These are phyloP conservation scores for Glycyrrhiza uralensis DNA, from an alignment of 306 rosid species.

Conservation along the genomic window DNA sequence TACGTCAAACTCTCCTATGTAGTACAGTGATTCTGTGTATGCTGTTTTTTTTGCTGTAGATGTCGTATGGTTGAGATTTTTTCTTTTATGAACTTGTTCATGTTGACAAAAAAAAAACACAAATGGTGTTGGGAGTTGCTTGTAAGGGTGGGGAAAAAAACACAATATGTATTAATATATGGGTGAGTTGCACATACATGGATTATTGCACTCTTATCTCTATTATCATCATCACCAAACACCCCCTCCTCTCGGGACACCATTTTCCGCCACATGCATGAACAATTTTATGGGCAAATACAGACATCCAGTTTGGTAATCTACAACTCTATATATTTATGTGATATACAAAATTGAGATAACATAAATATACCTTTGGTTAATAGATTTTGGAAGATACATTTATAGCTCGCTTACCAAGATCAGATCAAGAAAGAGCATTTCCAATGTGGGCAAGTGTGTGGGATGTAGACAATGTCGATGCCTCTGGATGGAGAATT, in stretches of 20 bases:
- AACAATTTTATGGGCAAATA: slow-evolving; percentile 27
- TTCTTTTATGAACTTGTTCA: no score
- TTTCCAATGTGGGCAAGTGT: slow-evolving; percentile 30
- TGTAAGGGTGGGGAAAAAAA: no score
- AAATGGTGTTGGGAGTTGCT: no score
- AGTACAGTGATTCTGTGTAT: no score
- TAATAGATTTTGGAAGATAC: slow-evolving; percentile 26
- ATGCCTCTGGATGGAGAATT: slow-evolving; percentile 49
- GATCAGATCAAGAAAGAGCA: slow-evolving; percentile 53
- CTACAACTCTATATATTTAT: slow-evolving; percentile 12
- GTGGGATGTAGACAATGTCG: slow-evolving; percentile 26
- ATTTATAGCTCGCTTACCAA: slow-evolving; percentile 52
- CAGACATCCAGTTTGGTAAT: slow-evolving; percentile 42
- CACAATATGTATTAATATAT: slow-evolving; percentile 11
- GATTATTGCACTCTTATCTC: slow-evolving; percentile 17
- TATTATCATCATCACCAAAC: slow-evolving; percentile 37
- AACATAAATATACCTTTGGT: slow-evolving; percentile 36
- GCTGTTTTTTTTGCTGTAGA: no score
- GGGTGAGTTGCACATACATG: slow-evolving; percentile 16
- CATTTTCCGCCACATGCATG: slow-evolving; percentile 29
- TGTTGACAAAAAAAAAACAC: neutral
- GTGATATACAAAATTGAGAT: slow-evolving; percentile 30
- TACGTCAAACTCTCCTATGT: slow-evolving; percentile 2
- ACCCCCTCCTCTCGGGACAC: slow-evolving; percentile 5
- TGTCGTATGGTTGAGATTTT: no score